Base-by-base conservation (phyloP, 352 stramenopile species). In the Phytophthora sp. region DNA sequence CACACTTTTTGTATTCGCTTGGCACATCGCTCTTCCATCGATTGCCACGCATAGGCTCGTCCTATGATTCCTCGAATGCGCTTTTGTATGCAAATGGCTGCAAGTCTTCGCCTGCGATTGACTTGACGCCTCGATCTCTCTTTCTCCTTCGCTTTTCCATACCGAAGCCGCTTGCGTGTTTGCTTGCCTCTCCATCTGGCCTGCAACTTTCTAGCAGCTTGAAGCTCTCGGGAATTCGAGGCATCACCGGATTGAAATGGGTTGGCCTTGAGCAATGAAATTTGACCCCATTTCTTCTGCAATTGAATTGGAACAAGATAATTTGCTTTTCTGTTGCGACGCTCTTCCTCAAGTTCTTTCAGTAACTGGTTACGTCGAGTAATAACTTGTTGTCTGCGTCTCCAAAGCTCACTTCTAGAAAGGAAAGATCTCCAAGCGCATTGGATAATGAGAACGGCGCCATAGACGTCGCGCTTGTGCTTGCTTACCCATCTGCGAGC, bases 81-180 rank as follows among this genome's bases (percentile, higher is more conserved):
- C n/a, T 69, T 82, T 44, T 92, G 83, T 33, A 92, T 92, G 18
- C 70, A 82, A 42, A 74, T 59, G 0, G 79, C 83, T 7, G 79
- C 79, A 18, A 58, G 24, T 9, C 61, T 76, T 6, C 69, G 63
- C 15, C 47, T 76, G 24, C 64, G 68, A 31, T 67, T 84, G 9
- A 65, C 42, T 23, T 42, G 47, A 6, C 83, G 81, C 0, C 81
- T 67, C n/a, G 51, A 66, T 15, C 50, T 63, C 23, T 83, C 67
- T 0, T 35, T 55, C 55, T 80, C 69, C 13, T 63, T 73, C 5
- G 70, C 77, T 54, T 81, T 71, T 21, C 83, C 68, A 30, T 77
- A 62, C 16, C 75, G 78, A 45, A 90, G 50, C 2, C 81, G 63
- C 38, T 71, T 72, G 0, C 83, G 73, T 26, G 74, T 66, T 39